These are phyloP conservation scores for Phytophthora kernoviae DNA, from an alignment of 352 stramenopile genomes.

Conservation along the genomic window DNA sequence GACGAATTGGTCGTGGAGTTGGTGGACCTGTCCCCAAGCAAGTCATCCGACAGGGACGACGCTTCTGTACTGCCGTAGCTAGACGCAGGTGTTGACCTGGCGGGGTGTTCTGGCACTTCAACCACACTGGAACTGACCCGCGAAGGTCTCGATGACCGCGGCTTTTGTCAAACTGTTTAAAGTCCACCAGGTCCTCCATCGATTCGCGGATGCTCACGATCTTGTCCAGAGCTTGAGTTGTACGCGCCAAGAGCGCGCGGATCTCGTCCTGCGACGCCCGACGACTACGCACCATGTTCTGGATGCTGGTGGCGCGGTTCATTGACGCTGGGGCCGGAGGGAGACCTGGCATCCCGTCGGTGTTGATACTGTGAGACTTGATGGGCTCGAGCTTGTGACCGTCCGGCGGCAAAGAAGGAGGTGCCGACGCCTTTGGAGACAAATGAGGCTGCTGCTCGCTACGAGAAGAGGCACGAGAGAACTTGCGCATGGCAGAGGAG, in stretches of 20 bases:
- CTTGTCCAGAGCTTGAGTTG: constrained; percentile 72
- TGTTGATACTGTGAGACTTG: constrained; percentile 10
- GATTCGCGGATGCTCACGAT: constrained; percentile 86
- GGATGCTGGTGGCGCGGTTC: constrained; percentile 16
- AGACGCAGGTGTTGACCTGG: constrained; percentile 31
- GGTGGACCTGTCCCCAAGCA: constrained; percentile 44
- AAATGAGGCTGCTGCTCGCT: constrained; percentile 9
- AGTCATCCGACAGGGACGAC: constrained; percentile 46
- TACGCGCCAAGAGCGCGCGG: constrained; percentile 69
- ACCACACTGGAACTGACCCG: constrained; percentile 40
- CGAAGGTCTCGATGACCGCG: constrained; percentile 28
- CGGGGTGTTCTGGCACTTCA: constrained; percentile 26
- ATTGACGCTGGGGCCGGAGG: constrained; percentile 7
- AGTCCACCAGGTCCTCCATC: constrained; percentile 83
- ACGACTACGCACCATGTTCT: constrained; percentile 34
- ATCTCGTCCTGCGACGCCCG: constrained; percentile 76
- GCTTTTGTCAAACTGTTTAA: constrained; percentile 77
- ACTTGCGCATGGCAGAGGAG: constrained; percentile 27
- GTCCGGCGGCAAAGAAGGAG: constrained; percentile 8
- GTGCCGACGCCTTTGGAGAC: constrained; percentile 11
- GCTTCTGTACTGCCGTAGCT: constrained; percentile 68
- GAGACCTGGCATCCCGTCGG: constrained; percentile 22
- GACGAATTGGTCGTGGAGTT: constrained; percentile 54
- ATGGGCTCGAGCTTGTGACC: constrained; percentile 38
- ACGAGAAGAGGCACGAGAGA: constrained; percentile 30